Base-by-base conservation (phyloP, 345 rosid genomes). In the Nephelium lappaceum region DNA sequence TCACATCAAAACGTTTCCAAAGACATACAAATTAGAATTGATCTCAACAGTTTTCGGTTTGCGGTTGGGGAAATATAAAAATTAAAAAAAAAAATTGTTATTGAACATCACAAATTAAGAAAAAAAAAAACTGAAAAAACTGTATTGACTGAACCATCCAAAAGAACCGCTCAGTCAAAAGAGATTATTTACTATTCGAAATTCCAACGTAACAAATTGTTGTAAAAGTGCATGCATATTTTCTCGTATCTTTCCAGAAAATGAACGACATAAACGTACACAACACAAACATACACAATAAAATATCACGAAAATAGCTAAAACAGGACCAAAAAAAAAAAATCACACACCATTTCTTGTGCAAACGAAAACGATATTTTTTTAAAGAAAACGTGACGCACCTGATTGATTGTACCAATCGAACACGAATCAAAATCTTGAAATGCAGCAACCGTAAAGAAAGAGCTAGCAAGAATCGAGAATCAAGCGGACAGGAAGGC, bases 1-100 rank as follows among this genome's bases (percentile, higher is more conserved):
- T 81, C 83, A 72, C 83, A 82, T 83, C 83, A 76, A 25, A 25
- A 79, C 76, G 24, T 73, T 67, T 63, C 41, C 76, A 69, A 69
- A 43, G 16, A 79, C 81, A 57, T 60, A 73, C 61, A 76, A 23
- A 69, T 69, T 70, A 71, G 60, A 79, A 63, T 73, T 77, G 66
- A 74, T 43, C 65, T 74, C 70, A 60, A 81, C 81, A 61, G 57
- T 42, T 45, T 23, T 68, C 11, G 72, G 49, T 61, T 58, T 53
- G 78, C 80, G 21, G 78, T 77, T 67, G 60, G 68, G 23, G 18
- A 70, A 42, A 51, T 11, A 15, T 71, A 31, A 62, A 82, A 79
- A 81, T 47, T 55, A 77, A 63, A 80, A 71, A 73, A 77, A 81
- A 51, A 69, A 57, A 45, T 2, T n/a, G 75, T 7, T 3, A 45